Evolutionary conservation across 768 basidiomycete species (phyloP), one percentile per base, ranked within the genome.

Genomic region (Psilocybe cubensis): DNA sequence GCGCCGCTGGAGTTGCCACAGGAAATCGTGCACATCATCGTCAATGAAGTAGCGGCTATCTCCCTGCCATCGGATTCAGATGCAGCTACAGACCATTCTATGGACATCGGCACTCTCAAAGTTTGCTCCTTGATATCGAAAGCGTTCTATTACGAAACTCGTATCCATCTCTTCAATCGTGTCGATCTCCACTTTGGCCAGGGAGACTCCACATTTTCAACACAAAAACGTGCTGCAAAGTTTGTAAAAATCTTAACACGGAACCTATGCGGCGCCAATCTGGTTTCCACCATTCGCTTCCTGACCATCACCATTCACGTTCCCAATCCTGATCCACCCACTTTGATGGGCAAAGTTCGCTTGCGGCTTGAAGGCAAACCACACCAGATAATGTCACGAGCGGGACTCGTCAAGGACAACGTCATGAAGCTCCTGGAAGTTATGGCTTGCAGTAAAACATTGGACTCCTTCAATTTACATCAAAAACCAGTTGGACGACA

Each of bases 61-160:
- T 46, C 45, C 5, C 45, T 25, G 9, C 9, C 9, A 17, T 46
- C 45, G 6, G 14, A 14, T 14, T 24, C 23, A 6, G 20, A 46
- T 17, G 18, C 25, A 17, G 17, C 5, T 6, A 9, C 21, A 25
- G n/a, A 20, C 11, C 28, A 23, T 18, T n/a, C n/a, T n/a, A n/a
- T n/a, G n/a, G n/a, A n/a, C n/a, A 18, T 46, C 3, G 31, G 4
- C 17, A 35, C 54, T 24, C 54, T 55, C 23, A 38, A 33, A 5
- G 29, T 45, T 3, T 55, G 43, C n/a, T 55, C 54, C 7, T 25
- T 50, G 11, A 40, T 56, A 11, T 56, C 55, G 0, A n/a, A 20
- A 50, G n/a, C 48, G 11, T 56, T 56, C 23, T 31, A 40, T 33
- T 40, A n/a, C 11, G 20, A 46, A 21, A 25, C 44, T 17, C 31